Evolutionary conservation across 2,329 filamentous ascomycete species (phyloP).

Genomic region (Capronia americana): DNA sequence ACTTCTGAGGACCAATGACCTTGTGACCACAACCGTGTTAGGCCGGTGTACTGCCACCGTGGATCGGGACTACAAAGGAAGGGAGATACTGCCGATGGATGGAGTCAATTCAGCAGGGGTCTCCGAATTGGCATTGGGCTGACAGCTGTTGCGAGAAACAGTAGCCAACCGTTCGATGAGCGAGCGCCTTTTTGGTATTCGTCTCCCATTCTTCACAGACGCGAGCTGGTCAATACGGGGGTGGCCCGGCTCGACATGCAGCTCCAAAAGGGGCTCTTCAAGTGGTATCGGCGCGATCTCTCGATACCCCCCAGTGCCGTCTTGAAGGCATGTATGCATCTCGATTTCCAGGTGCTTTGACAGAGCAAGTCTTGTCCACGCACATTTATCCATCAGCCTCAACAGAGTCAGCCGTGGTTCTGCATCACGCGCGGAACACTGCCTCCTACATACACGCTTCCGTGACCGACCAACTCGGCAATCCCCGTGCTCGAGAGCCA

Average conservation of each 20-base stretch:
- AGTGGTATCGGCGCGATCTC: not conserved
- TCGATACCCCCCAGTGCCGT: not conserved
- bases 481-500: not conserved
- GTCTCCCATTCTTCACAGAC: not conserved
- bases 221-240: not conserved
- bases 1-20: not conserved
- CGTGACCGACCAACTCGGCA: not conserved
- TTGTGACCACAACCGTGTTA: not conserved
- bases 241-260: not conserved
- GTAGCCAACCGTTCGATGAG: not conserved
- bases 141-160: not conserved
- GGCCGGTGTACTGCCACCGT: not conserved
- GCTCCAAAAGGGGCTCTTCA: not conserved
- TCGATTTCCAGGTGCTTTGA: not conserved
- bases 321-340: not conserved
- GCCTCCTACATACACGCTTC: not conserved
- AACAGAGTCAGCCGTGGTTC: not conserved
- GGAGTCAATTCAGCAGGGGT: not conserved
- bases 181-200: not conserved
- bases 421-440: not conserved
- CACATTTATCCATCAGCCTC: not conserved
- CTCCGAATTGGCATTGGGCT: not conserved
- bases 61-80: not conserved
- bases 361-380: not conserved
- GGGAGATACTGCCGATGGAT: not conserved